Percentiles rank a stretch among this genome's conserved stretches.
phyloP scores from a whole-genome alignment of 345 rosid genomes.

The Toxicodendron radicans region DNA sequence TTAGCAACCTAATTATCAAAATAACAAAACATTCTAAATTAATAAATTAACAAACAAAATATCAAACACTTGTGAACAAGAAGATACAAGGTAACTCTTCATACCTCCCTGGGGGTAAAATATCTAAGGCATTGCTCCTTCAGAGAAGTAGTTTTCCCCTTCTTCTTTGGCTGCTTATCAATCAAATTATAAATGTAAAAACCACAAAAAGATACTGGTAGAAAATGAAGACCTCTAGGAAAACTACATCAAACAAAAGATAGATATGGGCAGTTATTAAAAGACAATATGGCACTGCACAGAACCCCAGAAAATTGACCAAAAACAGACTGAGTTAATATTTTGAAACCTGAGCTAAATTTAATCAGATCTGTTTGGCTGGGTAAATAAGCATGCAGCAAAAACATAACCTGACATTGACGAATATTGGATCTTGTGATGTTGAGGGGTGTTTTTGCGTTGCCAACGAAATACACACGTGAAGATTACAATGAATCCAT shows the following conservation, averaged over 20 bases:
- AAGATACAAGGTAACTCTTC: constrained; percentile 4
- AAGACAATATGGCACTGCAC: not conserved
- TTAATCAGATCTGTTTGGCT: not conserved
- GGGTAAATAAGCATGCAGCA: not conserved
- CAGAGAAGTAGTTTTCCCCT: constrained; percentile 60
- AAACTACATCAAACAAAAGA: constrained; percentile 1
- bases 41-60: constrained; percentile 12
- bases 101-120: constrained; percentile 90
- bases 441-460: too few relatives aligned
- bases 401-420: not conserved
- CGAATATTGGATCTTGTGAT: not conserved
- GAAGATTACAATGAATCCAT: too few relatives aligned
- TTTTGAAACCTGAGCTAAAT: constrained; percentile 9
- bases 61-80: constrained; percentile 1
- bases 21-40: not conserved
- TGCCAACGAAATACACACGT: too few relatives aligned
- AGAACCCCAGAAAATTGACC: constrained; percentile 9
- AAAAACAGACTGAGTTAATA: not conserved
- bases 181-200: constrained; percentile 9
- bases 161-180: constrained; percentile 54
- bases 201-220: not conserved
- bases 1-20: constrained; percentile 68
- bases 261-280: not conserved
- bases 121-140: constrained; percentile 79
- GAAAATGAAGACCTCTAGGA: not conserved